Evolutionary conservation across 1,139 yeast species (phyloP), one percentile per base, ranked within the genome.

Genomic region (Hemisphaericaspora xylofermentans): DNA sequence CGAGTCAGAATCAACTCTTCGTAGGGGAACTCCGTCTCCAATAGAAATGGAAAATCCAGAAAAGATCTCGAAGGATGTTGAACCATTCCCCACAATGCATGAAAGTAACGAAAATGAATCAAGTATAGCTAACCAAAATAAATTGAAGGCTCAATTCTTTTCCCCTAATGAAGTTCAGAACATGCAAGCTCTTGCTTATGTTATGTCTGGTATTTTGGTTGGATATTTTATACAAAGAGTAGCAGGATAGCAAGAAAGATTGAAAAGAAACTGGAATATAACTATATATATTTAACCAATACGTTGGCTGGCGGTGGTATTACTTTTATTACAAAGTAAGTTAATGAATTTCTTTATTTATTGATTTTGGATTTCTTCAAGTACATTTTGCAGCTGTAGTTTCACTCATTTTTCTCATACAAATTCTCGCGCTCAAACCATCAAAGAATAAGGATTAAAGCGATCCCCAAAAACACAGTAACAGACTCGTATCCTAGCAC

Each of bases 71-170:
- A 34, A 39, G 10, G 46, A 47, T 4, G 40, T 40, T 25, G 50
- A 47, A 29, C 50, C 50, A 17, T 47, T 47, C 30, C 50, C 50
- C 8, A 31, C 42, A 36, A 44, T 45, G 12, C 44, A 44, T 24
- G 33, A 38, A 12, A 29, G 31, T 4, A 33, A 16, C 6, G 25
- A 26, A 9, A 9, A 10, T 21, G n/a, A 17, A 14, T 3, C n/a
- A 19, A 31, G 12, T 16, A 12, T 32, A 7, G 28, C n/a, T 12
- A 21, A 17, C 6, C 13, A 22, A 22, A 16, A 6, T 24, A 25
- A 34, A 10, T 27, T 22, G 4, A 18, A n/a, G 21, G 12, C 25
- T n/a, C 35, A 35, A 12, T 26, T 41, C 22, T 33, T 18, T 12
- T 31, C 36, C 6, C 34, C 17, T 17, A 35, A 32, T 25, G 40